A percentile compares a stretch with the other conserved stretches of the same genome.
phyloP scores from a whole-genome alignment of 2,329 filamentous ascomycete genomes.

The Aureobasidium subglaciale region DNA sequence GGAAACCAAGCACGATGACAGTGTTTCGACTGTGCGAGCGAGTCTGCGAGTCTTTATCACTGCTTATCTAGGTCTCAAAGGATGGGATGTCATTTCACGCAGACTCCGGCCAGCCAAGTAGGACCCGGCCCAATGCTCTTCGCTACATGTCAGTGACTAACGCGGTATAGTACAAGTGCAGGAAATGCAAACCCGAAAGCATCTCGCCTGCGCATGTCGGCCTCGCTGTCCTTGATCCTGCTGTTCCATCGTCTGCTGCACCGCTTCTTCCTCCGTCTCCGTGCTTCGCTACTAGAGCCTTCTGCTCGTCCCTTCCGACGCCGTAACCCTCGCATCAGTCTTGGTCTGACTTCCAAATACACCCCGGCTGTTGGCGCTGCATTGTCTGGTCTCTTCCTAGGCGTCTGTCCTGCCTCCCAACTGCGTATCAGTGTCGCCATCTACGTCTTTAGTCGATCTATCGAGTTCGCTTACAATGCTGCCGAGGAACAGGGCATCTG shows the following conservation, averaged over 20 bases:
- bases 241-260: slow-evolving; percentile 84
- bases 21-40: slow-evolving; percentile 36
- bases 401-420: slow-evolving; percentile 64
- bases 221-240: slow-evolving; percentile 77
- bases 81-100: slow-evolving; percentile 37
- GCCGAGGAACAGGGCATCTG: slow-evolving; percentile 51
- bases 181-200: slow-evolving; percentile 18
- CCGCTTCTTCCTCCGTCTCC: slow-evolving; percentile 77
- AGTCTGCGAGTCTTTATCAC: slow-evolving; percentile 39
- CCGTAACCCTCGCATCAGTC: slow-evolving; percentile 71
- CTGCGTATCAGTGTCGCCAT: slow-evolving; percentile 75
- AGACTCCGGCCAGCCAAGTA: slow-evolving; percentile 23
- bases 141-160: background rate
- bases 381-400: slow-evolving; percentile 74
- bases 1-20: slow-evolving; percentile 34
- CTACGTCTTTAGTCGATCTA: slow-evolving; percentile 69
- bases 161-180: background rate
- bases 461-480: slow-evolving; percentile 82
- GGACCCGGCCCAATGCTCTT: background rate
- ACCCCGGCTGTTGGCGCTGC: slow-evolving; percentile 88
- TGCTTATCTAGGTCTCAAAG: slow-evolving; percentile 38
- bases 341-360: slow-evolving; percentile 70
- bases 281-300: slow-evolving; percentile 67
- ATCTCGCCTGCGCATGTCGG: slow-evolving; percentile 66
- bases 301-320: slow-evolving; percentile 72